A percentile compares a stretch with the other conserved stretches of the same genome.
These are phyloP conservation scores for Daucus carota DNA, from an alignment of 129 eudicot species.

Conservation along the genomic window DNA sequence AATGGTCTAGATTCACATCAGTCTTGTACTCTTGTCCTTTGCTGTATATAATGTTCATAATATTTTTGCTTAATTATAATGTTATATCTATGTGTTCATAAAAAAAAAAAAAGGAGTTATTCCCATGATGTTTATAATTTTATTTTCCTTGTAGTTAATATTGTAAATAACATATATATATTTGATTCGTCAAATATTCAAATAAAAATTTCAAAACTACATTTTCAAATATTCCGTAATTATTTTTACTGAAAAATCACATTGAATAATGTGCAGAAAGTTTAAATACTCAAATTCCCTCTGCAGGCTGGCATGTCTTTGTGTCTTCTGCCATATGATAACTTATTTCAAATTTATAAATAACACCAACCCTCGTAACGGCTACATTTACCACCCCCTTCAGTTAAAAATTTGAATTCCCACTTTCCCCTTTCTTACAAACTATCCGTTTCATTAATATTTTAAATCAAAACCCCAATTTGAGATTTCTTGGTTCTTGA, in stretches of 20 bases:
- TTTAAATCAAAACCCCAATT: not conserved
- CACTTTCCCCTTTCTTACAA: constrained; percentile 14
- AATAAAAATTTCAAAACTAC: not conserved
- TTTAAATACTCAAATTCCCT: not conserved
- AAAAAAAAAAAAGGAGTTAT: too few species aligned
- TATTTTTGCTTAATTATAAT: too few species aligned
- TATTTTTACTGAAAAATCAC: not conserved
- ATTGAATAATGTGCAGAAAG: not conserved
- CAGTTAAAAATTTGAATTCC: constrained; percentile 35
- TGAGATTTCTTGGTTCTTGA: constrained; percentile 30
- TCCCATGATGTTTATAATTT: too few species aligned
- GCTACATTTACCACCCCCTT: constrained; percentile 29
- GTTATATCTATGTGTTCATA: too few species aligned
- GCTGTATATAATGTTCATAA: not conserved
- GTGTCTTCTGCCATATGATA: not conserved
- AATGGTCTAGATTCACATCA: not conserved
- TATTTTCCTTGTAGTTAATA: too few species aligned
- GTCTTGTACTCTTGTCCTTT: not conserved
- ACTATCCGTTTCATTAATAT: constrained; percentile 11
- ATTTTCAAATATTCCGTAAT: not conserved
- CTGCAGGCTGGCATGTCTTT: not conserved
- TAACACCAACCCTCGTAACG: constrained; percentile 24
- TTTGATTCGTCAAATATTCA: not conserved
- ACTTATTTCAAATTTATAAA: not conserved
- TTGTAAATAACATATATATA: too few species aligned